These are phyloP conservation scores for Cucurbita maxima DNA, from an alignment of 306 rosid genomes.

Conservation along the genomic window DNA sequence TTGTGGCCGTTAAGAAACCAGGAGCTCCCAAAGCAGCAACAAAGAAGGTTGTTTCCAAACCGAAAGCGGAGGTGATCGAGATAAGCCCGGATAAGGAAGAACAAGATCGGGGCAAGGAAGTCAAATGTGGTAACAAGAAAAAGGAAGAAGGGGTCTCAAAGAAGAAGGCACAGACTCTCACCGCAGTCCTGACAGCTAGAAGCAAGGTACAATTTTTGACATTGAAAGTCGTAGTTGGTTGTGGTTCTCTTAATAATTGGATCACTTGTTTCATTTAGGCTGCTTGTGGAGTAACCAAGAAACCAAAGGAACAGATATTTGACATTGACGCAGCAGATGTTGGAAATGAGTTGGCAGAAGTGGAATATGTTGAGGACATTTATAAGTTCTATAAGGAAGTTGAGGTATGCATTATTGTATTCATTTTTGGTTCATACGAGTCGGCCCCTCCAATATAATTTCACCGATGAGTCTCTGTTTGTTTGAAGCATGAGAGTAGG, in stretches of 20 bases:
- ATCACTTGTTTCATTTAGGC: constrained; percentile 23
- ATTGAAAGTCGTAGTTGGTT: not conserved
- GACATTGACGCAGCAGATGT: constrained; percentile 65
- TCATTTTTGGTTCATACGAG: no score
- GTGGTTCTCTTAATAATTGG: not conserved
- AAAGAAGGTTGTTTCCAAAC: constrained; percentile 29
- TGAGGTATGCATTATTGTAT: constrained; percentile 34
- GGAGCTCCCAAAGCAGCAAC: constrained; percentile 29
- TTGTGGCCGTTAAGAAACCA: constrained; percentile 23
- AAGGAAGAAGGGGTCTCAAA: constrained; percentile 35
- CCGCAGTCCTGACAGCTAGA: constrained; percentile 67
- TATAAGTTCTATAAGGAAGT: constrained; percentile 60
- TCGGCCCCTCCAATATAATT: not conserved
- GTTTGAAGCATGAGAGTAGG: constrained; percentile 39
- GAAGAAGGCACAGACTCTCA: constrained; percentile 45
- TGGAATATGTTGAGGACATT: constrained; percentile 73
- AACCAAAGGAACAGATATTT: constrained; percentile 41
- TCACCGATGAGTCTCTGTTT: not conserved
- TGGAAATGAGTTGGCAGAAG: constrained; percentile 62
- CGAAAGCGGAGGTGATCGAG: constrained; percentile 26
- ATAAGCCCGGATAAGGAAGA: constrained; percentile 23
- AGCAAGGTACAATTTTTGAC: constrained; percentile 38
- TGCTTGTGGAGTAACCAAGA: constrained; percentile 60
- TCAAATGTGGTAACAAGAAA: constrained; percentile 25
- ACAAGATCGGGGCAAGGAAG: constrained; percentile 10